Conservation (phyloP, 2,329 filamentous ascomycete species). For the Colletotrichum lupini region DNA sequence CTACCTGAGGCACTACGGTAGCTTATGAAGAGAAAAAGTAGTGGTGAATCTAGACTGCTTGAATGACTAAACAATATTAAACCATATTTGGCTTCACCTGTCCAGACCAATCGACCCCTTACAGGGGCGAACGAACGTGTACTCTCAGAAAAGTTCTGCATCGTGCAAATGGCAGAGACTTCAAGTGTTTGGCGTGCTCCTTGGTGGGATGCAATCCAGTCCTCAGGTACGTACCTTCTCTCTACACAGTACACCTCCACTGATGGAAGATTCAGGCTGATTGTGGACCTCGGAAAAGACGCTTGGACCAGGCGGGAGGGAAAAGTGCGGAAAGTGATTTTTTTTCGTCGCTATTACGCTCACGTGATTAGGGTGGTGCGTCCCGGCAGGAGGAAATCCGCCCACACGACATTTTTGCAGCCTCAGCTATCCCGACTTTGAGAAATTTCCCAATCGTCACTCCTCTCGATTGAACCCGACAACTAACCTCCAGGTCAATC, state of each 20-base stretch:
- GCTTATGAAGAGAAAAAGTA: slow-evolving; percentile 28
- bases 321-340: background rate
- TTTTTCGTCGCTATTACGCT: background rate
- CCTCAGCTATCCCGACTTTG: background rate
- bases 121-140: background rate
- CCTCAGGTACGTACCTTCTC: background rate
- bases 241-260: background rate
- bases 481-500: slow-evolving; percentile 20
- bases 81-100: background rate
- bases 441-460: background rate
- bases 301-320: background rate
- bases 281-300: background rate
- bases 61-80: background rate
- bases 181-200: background rate
- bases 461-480: slow-evolving; percentile 15
- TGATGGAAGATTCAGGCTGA: background rate
- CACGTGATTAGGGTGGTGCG: slow-evolving; percentile 32
- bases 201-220: background rate
- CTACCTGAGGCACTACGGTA: slow-evolving; percentile 24
- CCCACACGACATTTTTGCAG: slow-evolving; percentile 19
- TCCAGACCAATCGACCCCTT: background rate
- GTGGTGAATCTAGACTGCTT: background rate
- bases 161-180: background rate
- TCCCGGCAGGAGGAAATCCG: background rate
- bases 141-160: background rate